These are phyloP conservation scores for Rutstroemia sp. DNA, from an alignment of 2,329 filamentous ascomycete genomes.

Conservation along the genomic window DNA sequence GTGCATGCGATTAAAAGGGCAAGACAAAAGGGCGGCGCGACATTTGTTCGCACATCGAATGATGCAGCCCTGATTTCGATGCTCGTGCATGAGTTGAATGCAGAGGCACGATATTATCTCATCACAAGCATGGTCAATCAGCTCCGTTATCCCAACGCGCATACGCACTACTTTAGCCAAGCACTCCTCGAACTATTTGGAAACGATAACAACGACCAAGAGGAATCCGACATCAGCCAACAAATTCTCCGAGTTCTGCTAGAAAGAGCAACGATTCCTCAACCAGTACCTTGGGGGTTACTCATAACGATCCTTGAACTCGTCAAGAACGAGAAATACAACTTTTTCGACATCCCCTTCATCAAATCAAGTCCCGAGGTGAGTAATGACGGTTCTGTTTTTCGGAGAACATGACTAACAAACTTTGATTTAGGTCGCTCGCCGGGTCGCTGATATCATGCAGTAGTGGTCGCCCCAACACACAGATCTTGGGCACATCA, in stretches of 20 bases:
- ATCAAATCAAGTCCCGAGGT: slow-evolving; percentile 88
- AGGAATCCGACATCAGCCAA: slow-evolving; percentile 77
- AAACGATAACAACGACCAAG: slow-evolving; percentile 62
- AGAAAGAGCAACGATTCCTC: slow-evolving; percentile 80
- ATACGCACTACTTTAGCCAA: slow-evolving; percentile 90
- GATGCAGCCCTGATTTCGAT: slow-evolving; percentile 69
- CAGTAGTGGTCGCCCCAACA: slow-evolving; percentile 10
- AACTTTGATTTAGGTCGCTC: slow-evolving; percentile 19
- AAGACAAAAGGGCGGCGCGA: slow-evolving; percentile 49
- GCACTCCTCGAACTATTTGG: slow-evolving; percentile 79
- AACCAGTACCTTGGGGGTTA: slow-evolving; percentile 93
- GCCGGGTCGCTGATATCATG: slow-evolving; percentile 27
- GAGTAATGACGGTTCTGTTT: slow-evolving; percentile 23
- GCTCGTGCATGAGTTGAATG: slow-evolving; percentile 65
- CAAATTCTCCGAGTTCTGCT: slow-evolving; percentile 84
- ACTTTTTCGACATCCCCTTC: slow-evolving; percentile 88
- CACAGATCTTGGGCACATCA: not conserved
- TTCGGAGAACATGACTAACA: not conserved
- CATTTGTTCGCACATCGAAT: slow-evolving; percentile 57
- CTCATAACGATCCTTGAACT: slow-evolving; percentile 84
- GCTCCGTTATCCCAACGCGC: slow-evolving; percentile 78
- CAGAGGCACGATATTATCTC: slow-evolving; percentile 78
- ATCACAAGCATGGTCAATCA: slow-evolving; percentile 83
- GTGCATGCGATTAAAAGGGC: slow-evolving; percentile 59
- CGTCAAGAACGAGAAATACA: slow-evolving; percentile 82